Conservation (phyloP, 2,329 filamentous ascomycete species). For the Pyricularia sp. region DNA sequence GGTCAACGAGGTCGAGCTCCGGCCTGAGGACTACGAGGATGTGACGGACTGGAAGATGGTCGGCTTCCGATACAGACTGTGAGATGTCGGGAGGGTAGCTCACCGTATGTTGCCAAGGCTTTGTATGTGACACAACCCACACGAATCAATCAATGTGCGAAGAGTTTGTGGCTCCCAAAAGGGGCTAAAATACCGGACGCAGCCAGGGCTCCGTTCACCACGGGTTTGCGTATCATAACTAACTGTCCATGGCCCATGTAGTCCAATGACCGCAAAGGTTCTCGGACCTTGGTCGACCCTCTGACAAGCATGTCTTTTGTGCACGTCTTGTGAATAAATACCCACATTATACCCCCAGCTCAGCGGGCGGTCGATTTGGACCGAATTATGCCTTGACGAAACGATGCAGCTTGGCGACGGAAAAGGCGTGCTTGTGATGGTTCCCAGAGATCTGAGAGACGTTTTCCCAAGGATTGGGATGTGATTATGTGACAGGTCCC, state of each 20-base stretch:
- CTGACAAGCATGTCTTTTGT: not conserved
- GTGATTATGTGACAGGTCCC: not conserved
- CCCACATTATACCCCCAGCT: no score
- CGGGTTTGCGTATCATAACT: no score
- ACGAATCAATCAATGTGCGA: no score
- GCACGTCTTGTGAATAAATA: not conserved
- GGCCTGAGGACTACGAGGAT: slow-evolving; percentile 42
- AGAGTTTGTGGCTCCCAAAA: no score
- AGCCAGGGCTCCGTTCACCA: no score
- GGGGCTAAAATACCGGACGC: no score
- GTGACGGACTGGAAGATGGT: slow-evolving; percentile 49
- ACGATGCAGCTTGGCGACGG: no score
- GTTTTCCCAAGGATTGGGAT: not conserved
- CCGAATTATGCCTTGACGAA: not conserved
- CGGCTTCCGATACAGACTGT: slow-evolving; percentile 50
- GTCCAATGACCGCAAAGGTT: no score
- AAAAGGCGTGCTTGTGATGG: not conserved
- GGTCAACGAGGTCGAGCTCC: slow-evolving; percentile 26
- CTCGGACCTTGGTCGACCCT: not conserved
- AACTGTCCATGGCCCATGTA: no score
- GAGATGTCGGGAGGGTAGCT: not conserved
- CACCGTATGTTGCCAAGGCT: not conserved
- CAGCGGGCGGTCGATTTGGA: not conserved
- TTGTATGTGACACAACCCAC: not conserved
- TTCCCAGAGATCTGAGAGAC: not conserved